phyloP scores from a whole-genome alignment of 306 rosid species.

The Crotalaria pallida region DNA sequence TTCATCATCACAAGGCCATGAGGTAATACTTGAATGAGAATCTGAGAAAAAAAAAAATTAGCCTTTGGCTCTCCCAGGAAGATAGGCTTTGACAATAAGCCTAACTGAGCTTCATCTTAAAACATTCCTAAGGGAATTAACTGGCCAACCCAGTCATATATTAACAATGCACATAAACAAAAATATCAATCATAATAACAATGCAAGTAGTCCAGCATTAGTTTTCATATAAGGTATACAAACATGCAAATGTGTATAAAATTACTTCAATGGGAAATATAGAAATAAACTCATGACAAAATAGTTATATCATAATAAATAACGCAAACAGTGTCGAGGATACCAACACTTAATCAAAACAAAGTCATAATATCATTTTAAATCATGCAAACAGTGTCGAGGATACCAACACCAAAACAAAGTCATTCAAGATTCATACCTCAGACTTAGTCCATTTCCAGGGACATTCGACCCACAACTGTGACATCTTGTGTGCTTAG shows the following conservation, averaged over 20 bases:
- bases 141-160: background rate
- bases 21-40: background rate
- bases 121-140: background rate
- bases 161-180: background rate
- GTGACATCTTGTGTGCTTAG: conserved; percentile 90
- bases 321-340: background rate
- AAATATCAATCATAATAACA: background rate
- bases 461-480: conserved; percentile 96
- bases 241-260: background rate
- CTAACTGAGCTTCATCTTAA: conserved; percentile 3
- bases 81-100: background rate
- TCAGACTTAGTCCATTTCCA: conserved; percentile 94
- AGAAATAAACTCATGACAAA: background rate
- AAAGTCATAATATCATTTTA: too few species aligned
- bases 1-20: too few species aligned
- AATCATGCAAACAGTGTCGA: background rate
- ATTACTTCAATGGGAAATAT: background rate
- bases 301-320: background rate
- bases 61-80: background rate
- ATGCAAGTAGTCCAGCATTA: background rate
- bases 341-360: background rate
- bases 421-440: conserved; percentile 42
- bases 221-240: background rate
- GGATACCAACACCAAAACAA: background rate
- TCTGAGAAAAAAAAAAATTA: background rate